Conservation (phyloP, 2,329 filamentous ascomycete genomes). For the Dothideomycetes sp. region DNA sequence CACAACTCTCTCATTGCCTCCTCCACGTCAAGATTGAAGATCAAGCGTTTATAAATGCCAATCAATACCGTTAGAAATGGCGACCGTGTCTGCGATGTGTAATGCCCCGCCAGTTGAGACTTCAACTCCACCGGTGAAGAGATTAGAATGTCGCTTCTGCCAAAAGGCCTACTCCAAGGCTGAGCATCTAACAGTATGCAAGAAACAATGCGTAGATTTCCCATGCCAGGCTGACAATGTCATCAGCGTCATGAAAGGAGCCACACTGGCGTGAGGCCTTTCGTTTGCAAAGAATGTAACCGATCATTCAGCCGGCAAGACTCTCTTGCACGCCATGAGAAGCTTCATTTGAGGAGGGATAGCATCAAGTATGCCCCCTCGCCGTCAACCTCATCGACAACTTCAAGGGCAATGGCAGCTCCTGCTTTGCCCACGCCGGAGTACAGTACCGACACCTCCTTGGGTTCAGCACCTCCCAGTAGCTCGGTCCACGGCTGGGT, state of each 20-base stretch:
- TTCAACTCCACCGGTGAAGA: conserved; percentile 2
- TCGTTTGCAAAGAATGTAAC: conserved; percentile 28
- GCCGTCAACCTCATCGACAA: background rate
- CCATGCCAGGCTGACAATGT: conserved; percentile 3
- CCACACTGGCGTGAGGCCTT: conserved; percentile 32
- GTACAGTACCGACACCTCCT: background rate
- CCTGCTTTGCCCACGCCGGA: background rate
- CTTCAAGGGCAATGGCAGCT: background rate
- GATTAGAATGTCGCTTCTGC: conserved; percentile 27
- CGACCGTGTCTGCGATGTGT: no score
- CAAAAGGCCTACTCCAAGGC: conserved; percentile 28
- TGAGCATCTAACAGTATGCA: conserved; percentile 5
- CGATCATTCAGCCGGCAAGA: conserved; percentile 33
- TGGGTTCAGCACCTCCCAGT: background rate
- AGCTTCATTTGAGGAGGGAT: conserved; percentile 21
- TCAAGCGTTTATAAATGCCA: no score
- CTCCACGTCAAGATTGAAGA: no score
- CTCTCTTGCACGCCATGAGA: conserved; percentile 33
- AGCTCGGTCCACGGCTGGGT: conserved; percentile 16
- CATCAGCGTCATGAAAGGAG: conserved; percentile 32
- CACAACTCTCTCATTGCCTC: no score
- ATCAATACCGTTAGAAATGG: no score
- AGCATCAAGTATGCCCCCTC: conserved; percentile 2
- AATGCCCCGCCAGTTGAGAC: no score
- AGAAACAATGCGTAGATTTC: no score